Evolutionary conservation across 2,329 filamentous ascomycete genomes (phyloP), one percentile per base, ranked within the genome.

Genomic region (Sporothrix protearum): DNA sequence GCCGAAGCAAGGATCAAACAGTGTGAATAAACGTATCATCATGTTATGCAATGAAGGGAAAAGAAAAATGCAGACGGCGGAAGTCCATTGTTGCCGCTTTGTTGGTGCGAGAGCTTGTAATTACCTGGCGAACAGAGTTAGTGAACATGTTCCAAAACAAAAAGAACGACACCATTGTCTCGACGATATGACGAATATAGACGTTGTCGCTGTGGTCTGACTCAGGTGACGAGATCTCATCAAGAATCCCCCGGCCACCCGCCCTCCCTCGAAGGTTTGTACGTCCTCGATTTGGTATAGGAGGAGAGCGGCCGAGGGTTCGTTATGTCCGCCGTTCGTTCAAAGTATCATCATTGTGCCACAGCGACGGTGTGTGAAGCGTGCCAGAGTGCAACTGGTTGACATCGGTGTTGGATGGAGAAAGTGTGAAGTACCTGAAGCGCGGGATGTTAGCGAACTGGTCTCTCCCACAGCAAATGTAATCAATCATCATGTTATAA

Each of bases 251-350:
- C 80, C 78, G 47, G 79, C 77, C 75, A 73, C 76, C 82, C 22
- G 80, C 77, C 81, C 81, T 59, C 83, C 84, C 86, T 84, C 86
- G 64, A 84, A 83, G 84, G 85, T 81, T 87, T 89, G 86, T 89
- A 88, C 85, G 84, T 80, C 83, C 86, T 84, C 81, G 86, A 80
- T 86, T 85, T 85, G 80, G 73, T 81, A 81, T 78, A 82, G 80
- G 78, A 79, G 53, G 81, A 78, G 77, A 80, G 79, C 81, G 78
- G 78, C 71, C 73, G 76, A 76, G 83, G 83, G 85, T 87, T 86
- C 81, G 82, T 87, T 88, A 87, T 89, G 87, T 88, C 87, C 87
- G 87, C 87, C 87, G 87, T 89, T 89, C 87, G 87, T 89, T 88
- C 87, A 89, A 88, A 81, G 10, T 81, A 85, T 89, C 87, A 83